Base-by-base conservation (phyloP, 192 early-diverging fungal genomes). In the Cladochytrium replicatum region DNA sequence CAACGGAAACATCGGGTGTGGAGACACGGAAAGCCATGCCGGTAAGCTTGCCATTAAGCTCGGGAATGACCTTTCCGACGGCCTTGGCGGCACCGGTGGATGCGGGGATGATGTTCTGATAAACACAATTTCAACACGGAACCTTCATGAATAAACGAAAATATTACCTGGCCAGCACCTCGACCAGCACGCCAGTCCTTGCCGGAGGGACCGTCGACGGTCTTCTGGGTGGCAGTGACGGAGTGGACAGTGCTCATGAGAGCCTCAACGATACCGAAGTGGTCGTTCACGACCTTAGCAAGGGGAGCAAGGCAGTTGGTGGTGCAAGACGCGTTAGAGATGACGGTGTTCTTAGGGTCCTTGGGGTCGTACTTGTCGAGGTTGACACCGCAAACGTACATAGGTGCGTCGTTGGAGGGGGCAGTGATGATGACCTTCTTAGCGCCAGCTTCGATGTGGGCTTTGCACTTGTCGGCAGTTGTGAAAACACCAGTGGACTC, bases 401-500 rank as follows among this genome's bases (percentile, higher is more conserved):
- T 99, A 41, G 95, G 95, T 9, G 93, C 91, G 64, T 98, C 92
- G 47, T 71, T 71, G 43, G 91, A 93, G 46, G 95, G 95, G 26
- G 95, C 95, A 53, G 88, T 89, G 74, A 99, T 95, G 65, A 99
- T 80, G 64, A 99, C 93, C 83, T 95, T 93, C 84, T 97, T 95
- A 72, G 88, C 90, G 43, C 90, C 93, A 52, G 88, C 95, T 55
- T 79, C 69, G 50, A 99, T 65, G 67, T 99, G 95, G 48, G 72
- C 71, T 2, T 57, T 63, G 31, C 89, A 89, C 75, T 87, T 86
- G 1, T 91, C 92, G 39, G 69, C 76, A 52, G 87, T 86, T 69
- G 92, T 95, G 77, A 99, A 99, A 50, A 95, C 87, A 75, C 93
- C 91, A 53, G 95, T 99, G 25, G 95, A 99, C 73, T 99, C 95